These are phyloP conservation scores for Dillenia turbinata DNA, from an alignment of 164 flowering plant genomes.

Conservation along the genomic window DNA sequence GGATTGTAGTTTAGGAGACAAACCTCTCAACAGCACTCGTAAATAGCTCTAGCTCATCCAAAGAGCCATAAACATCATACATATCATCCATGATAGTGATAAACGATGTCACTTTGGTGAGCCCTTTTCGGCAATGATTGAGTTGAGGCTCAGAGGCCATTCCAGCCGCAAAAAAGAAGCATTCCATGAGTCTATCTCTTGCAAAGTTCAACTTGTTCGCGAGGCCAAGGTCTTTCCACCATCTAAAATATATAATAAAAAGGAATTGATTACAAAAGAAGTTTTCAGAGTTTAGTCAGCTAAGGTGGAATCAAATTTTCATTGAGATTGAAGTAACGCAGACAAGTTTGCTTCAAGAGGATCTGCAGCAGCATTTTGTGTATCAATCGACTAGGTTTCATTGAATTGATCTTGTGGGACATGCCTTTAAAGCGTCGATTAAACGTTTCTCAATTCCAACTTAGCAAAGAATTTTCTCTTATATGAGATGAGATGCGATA, in stretches of 20 bases:
- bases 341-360: too few species aligned
- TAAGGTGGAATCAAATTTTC: background rate
- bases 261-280: background rate
- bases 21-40: conserved; percentile 38
- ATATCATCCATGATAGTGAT: conserved; percentile 37
- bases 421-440: too few species aligned
- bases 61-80: conserved; percentile 39
- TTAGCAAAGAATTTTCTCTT: too few species aligned
- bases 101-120: conserved; percentile 21
- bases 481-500: too few species aligned
- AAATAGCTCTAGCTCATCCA: conserved; percentile 37
- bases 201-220: conserved; percentile 26
- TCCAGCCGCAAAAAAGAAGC: conserved; percentile 32
- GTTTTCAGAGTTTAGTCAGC: background rate
- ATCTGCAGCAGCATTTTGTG: too few species aligned
- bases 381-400: too few species aligned
- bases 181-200: conserved; percentile 39
- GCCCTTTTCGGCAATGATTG: conserved; percentile 15
- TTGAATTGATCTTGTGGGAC: too few species aligned
- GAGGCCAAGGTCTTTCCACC: conserved; percentile 35
- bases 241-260: conserved; percentile 14
- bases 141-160: conserved; percentile 25
- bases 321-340: too few species aligned
- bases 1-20: too few species aligned
- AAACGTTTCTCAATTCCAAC: too few species aligned